phyloP scores from a whole-genome alignment of 768 basidiomycete genomes.

The Hortiboletus flavorubellus region DNA sequence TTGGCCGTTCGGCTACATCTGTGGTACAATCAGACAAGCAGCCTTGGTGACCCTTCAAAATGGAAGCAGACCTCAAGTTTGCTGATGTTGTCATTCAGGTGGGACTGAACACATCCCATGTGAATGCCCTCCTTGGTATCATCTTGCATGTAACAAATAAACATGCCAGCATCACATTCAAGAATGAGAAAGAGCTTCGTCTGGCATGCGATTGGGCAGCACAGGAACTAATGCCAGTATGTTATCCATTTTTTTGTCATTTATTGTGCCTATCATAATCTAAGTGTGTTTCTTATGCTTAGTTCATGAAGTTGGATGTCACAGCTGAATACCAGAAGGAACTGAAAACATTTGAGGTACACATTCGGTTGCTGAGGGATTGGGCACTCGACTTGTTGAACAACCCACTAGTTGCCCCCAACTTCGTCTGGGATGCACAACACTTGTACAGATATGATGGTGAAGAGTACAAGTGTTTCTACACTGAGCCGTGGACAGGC shows the following conservation, averaged over 20 bases:
- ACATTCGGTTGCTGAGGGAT: not conserved
- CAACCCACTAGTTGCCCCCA: not conserved
- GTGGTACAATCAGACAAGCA: not conserved
- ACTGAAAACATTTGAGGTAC: not conserved
- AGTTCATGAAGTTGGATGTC: not conserved
- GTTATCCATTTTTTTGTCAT: not conserved
- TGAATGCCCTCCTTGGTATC: not conserved
- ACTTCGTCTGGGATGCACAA: slow-evolving; percentile 23
- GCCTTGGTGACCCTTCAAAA: not conserved
- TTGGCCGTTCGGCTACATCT: not conserved
- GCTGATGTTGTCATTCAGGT: not conserved
- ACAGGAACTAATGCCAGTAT: not conserved
- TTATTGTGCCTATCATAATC: not conserved
- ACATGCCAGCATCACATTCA: not conserved
- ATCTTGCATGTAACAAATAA: not conserved
- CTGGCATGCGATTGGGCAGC: not conserved
- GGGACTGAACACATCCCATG: not conserved
- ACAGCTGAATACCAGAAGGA: slow-evolving; percentile 1
- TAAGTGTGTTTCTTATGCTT: not conserved
- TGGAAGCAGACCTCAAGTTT: not conserved
- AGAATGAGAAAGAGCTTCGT: not conserved
- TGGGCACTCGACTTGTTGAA: slow-evolving; percentile 7
- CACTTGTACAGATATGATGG: not conserved
- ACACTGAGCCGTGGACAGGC: slow-evolving; percentile 10
- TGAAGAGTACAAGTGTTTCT: not conserved